Conservation (phyloP, 305 asterid species). For the Rubia tinctorum region DNA sequence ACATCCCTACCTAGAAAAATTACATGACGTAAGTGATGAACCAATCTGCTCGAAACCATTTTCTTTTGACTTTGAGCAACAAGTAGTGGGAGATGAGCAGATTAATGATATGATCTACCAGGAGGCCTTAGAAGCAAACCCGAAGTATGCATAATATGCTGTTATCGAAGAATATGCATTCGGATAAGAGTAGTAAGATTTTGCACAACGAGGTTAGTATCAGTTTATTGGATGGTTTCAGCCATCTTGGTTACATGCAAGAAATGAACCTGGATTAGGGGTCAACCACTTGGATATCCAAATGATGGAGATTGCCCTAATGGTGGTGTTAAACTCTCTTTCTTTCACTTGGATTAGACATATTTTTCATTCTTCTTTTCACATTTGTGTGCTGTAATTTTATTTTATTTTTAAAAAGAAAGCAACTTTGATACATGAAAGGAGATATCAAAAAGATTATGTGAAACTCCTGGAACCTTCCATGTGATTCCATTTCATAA, state of each 20-base stretch:
- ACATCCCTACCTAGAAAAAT: conserved; percentile 75
- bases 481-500: no score
- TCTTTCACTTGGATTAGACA: not conserved
- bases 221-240: not conserved
- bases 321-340: not conserved
- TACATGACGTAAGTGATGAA: conserved; percentile 82
- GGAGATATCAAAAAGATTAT: no score
- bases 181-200: not conserved
- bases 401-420: no score
- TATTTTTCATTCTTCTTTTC: not conserved
- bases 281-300: not conserved
- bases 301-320: not conserved
- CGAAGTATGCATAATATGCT: conserved; percentile 34
- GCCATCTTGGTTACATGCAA: not conserved
- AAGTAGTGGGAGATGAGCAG: conserved; percentile 72
- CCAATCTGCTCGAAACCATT: conserved; percentile 66
- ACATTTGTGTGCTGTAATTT: not conserved
- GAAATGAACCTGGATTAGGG: no score
- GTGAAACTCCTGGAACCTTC: no score
- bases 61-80: conserved; percentile 77
- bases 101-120: conserved; percentile 86
- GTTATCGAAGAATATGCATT: not conserved
- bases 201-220: not conserved
- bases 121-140: conserved; percentile 75
- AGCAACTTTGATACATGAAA: no score